Base-by-base conservation (phyloP, 768 basidiomycete species). In the Agrocybe pediades region DNA sequence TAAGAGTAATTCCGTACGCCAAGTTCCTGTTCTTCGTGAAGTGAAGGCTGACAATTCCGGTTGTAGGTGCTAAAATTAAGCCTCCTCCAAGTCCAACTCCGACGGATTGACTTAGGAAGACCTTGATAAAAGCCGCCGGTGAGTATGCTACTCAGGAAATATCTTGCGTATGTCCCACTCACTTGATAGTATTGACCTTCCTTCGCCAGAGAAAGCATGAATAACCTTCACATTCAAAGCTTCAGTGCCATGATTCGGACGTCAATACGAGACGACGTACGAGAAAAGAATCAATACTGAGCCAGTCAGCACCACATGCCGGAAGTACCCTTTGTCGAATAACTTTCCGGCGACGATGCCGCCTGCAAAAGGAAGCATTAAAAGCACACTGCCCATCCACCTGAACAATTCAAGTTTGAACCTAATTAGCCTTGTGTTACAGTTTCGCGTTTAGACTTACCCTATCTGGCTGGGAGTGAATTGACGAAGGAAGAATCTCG, bases 61-160 rank as follows among this genome's bases (percentile, higher is more conserved):
- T 61, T 0, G 78, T 70, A 0, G 82, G 82, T 3, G 79, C 58
- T 62, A 80, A 83, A 5, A 76, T 60, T 4, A 80, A 57, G 0
- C 81, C 80, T 8, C 72, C 64, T 4, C 78, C 78, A 3, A 67
- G 24, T 0, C 83, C 83, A 64, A 80, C 75, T 1, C 79, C 80
- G 13, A 85, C 62, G 3, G 76, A 82, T 64, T 85, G 82, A 3
- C 78, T 70, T 1, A 84, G 67, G 62, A 84, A 82, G 9, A 58
- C 60, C 39, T 49, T 65, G 56, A 26, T 26, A n/a, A n/a, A n/a
- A n/a, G n/a, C n/a, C n/a, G n/a, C n/a, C n/a, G n/a, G n/a, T n/a
- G n/a, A n/a, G n/a, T n/a, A n/a, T n/a, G n/a, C n/a, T n/a, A n/a
- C n/a, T n/a, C n/a, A n/a, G n/a, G n/a, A n/a, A n/a, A n/a, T n/a